These are phyloP conservation scores for Daucus carota DNA, from an alignment of 129 eudicot species.

Conservation along the genomic window DH1_v3.0 NC_030381.2:19639001-19639500, in stretches of 20 bases:
- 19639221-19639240: conserved; percentile 15
- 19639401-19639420: conserved; percentile 34
- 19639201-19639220: conserved; percentile 8
- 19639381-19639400: conserved; percentile 40
- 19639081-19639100: conserved; percentile 69
- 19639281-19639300: conserved; percentile 36
- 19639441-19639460: conserved; percentile 45
- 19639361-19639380: conserved; percentile 40
- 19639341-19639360: neutral
- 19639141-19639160: conserved; percentile 68
- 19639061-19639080: conserved; percentile 63
- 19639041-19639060: conserved; percentile 62
- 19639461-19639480: conserved; percentile 24
- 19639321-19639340: neutral
- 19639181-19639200: neutral
- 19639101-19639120: conserved; percentile 29
- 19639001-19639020: conserved; percentile 41
- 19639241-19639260: conserved; percentile 46
- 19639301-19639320: neutral
- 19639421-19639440: conserved; percentile 55
- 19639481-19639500: conserved; percentile 24
- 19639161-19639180: conserved; percentile 50
- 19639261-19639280: conserved; percentile 21
- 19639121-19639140: conserved; percentile 18
- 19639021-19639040: conserved; percentile 39